These are phyloP conservation scores for Citrus mangshanensis DNA, from an alignment of 345 rosid genomes.

Conservation along the genomic window DNA sequence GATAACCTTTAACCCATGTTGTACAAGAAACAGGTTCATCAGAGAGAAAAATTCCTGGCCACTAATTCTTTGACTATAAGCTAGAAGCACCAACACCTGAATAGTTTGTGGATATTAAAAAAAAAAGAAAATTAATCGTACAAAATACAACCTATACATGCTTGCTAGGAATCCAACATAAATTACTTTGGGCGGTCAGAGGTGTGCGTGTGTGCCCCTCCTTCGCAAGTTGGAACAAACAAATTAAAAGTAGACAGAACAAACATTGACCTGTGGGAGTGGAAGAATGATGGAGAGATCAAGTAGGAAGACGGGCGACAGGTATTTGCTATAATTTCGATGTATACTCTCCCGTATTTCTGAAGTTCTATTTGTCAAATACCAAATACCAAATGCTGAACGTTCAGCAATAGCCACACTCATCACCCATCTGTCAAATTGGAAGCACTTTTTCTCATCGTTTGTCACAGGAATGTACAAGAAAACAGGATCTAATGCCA, in stretches of 20 bases:
- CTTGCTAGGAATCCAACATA: too few species aligned
- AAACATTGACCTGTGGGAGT: neutral
- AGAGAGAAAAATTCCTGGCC: slow-evolving; percentile 23
- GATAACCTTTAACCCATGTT: slow-evolving; percentile 29
- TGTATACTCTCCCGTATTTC: neutral
- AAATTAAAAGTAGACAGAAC: too few species aligned
- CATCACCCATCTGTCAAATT: neutral
- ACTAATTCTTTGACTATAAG: slow-evolving; percentile 18
- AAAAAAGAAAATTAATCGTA: neutral
- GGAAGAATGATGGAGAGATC: neutral
- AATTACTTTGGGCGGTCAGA: too few species aligned
- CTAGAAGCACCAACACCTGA: slow-evolving; percentile 27
- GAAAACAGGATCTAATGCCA: slow-evolving; percentile 9
- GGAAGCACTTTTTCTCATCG: slow-evolving; percentile 12
- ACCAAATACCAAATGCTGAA: neutral
- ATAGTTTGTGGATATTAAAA: neutral
- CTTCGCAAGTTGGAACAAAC: too few species aligned
- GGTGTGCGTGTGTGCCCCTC: too few species aligned
- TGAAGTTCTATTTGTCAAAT: neutral
- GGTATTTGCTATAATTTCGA: neutral
- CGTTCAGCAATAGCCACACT: neutral
- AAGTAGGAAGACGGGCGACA: neutral
- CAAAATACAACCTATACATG: neutral
- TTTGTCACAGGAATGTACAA: slow-evolving; percentile 6
- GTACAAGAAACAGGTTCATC: slow-evolving; percentile 31